Base-by-base conservation (phyloP, 2,329 filamentous ascomycete genomes). In the Rhinocladiella mackenziei region DNA sequence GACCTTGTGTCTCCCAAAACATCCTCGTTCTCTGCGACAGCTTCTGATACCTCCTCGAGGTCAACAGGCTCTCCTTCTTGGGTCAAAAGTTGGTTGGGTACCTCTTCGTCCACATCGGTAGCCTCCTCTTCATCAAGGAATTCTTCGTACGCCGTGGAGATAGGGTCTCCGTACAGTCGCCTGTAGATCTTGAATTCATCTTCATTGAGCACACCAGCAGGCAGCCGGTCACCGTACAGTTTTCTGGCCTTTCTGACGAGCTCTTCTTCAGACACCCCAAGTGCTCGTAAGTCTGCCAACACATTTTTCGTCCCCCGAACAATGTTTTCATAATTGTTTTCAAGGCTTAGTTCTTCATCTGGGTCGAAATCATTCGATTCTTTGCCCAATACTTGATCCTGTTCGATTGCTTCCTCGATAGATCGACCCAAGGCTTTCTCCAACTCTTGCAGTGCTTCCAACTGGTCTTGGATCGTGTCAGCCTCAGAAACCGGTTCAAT, bases 181-280 rank as follows among this genome's bases (percentile, higher is more conserved):
- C 84, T 80, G 64, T 94, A 95, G 1, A 94, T 68, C 35, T 69
- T 70, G 58, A 84, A 81, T 62, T 95, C 89, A 40, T 84, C 77
- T 1, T 75, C 72, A 23, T 73, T 80, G 39, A 96, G 65, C 56
- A 86, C 79, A 23, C 76, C 81, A 22, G 80, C 77, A 0, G 89
- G 89, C 17, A 96, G 65, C 0, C 76, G 81, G 58, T 92, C 82
- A 50, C 88, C 83, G 62, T 88, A 94, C 6, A 78, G 74, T 52
- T 86, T 82, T 57, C 84, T 80, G 25, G 86, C 83, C 55, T 80
- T 73, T 43, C 84, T 78, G 22, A 87, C 87, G 5, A 83, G 68
- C 8, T 71, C 69, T 60, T 87, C 84, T 43, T 78, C 69, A 4
- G 76, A 70, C 36, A 48, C 53, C 4, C 51, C 53, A 20, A 38